Conservation (phyloP, 176 grass and related monocot genomes). For the Triticum urartu region DNA sequence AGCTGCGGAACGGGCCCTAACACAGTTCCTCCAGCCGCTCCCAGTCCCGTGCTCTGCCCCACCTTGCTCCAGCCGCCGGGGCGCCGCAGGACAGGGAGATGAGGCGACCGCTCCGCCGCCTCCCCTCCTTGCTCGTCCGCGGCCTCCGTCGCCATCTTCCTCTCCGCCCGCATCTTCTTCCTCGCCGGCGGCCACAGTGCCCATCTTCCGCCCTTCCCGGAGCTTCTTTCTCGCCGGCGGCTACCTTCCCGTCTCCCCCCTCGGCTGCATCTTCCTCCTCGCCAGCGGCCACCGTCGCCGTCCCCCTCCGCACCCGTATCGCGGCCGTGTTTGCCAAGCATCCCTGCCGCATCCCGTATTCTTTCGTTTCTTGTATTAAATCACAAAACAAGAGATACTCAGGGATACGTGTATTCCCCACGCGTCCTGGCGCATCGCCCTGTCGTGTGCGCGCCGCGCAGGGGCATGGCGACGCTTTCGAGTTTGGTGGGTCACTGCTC, state of each 20-base stretch:
- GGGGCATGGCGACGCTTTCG: too few species aligned
- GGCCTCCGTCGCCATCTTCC: neutral
- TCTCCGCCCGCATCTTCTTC: neutral
- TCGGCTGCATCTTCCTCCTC: neutral
- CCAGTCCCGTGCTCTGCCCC: too few species aligned
- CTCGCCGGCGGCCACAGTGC: neutral
- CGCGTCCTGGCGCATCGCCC: neutral
- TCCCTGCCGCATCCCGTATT: neutral
- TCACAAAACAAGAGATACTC: neutral
- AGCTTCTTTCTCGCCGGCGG: neutral
- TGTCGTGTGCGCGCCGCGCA: too few species aligned
- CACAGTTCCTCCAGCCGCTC: too few species aligned
- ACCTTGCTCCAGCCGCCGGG: neutral
- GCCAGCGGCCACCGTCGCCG: neutral
- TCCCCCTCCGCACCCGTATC: neutral
- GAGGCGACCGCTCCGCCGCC: neutral
- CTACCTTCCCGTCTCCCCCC: neutral
- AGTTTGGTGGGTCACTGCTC: neutral
- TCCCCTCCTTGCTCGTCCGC: neutral
- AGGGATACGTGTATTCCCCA: neutral
- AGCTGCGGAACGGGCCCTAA: fast-evolving
- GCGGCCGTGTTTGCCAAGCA: neutral
- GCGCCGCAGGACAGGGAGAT: neutral
- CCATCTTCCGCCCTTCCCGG: neutral
- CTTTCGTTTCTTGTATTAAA: neutral